Evolutionary conservation across 2,329 filamentous ascomycete species (phyloP), one percentile per base, ranked within the genome.

Genomic region (Paecilomyces niveus): DNA sequence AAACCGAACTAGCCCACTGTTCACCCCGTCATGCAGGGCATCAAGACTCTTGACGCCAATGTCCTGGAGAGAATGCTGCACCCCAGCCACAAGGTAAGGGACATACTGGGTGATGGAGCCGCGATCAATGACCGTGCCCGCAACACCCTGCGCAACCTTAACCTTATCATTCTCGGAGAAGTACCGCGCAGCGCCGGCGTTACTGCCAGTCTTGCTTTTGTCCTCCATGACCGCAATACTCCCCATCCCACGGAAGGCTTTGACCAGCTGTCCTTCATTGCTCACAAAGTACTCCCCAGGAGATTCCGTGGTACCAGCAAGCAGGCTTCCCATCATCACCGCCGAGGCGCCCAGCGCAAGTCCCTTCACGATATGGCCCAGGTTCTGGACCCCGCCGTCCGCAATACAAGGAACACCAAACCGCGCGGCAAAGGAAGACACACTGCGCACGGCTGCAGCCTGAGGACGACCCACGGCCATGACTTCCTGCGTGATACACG

Each of bases 191-290:
- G 94, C 97, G 71, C 94, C 94, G 58, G 94, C 94, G 73, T 97
- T 99, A 74, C 79, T 82, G 54, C 81, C 80, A 73, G 86, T 85
- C 67, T 80, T 78, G 76, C 86, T 87, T 78, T 88, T 89, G 69
- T 97, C 93, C 80, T 97, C 92, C 94, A 99, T 99, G 66, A 94
- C 94, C 70, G 97, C 94, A 73, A 99, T 99, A 77, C 88, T 92
- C 66, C 94, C 94, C 94, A 99, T 99, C 60, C 94, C 94, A 77
- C 94, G 89, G 83, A 99, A 99, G 49, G 93, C 92, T 84, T 99
- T 99, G 77, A 97, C 93, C 57, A 97, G 87, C 83, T 97, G 95
- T 64, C 94, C 94, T 78, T 97, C 93, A 61, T 90, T 88, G 71
- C 90, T 96, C 67, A 99, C 91, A 72, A 96, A 97, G 66, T 95